These are phyloP conservation scores for Bipolaris zeicola DNA, from an alignment of 2,329 filamentous ascomycete genomes.

Conservation along the genomic window DNA sequence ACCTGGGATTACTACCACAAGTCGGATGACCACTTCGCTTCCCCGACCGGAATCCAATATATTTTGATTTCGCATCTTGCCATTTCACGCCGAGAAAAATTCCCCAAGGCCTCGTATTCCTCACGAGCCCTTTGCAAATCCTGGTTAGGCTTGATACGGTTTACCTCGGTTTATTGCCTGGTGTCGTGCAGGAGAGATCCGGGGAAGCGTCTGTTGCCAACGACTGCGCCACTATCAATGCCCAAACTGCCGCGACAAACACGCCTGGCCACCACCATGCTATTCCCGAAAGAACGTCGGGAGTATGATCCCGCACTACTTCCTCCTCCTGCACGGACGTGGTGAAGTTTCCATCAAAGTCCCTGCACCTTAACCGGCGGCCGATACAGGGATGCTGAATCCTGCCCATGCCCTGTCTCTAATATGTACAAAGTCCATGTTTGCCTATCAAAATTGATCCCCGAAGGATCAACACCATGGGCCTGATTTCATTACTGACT, in stretches of 20 bases:
- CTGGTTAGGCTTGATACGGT: neutral
- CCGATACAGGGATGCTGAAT: neutral
- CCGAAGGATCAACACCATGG: neutral
- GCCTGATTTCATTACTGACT: slow-evolving; percentile 1
- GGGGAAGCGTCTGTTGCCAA: neutral
- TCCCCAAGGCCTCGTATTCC: neutral
- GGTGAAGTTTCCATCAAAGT: neutral
- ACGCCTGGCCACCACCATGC: neutral
- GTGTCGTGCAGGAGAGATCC: neutral
- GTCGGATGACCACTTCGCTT: neutral
- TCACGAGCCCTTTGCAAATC: neutral
- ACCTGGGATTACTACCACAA: neutral
- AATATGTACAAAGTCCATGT: neutral
- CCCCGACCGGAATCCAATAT: neutral
- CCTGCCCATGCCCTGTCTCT: neutral
- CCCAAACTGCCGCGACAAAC: neutral
- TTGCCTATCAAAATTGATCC: neutral
- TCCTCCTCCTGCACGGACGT: neutral
- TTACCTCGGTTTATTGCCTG: neutral
- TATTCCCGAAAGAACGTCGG: neutral
- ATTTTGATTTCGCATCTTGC: neutral
- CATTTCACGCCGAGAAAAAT: neutral
- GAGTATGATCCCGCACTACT: neutral
- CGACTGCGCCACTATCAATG: neutral
- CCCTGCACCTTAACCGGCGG: slow-evolving; percentile 2